Evolutionary conservation across 2,329 filamentous ascomycete genomes (phyloP).

Genomic region (Tetracladium maxilliforme): DNA sequence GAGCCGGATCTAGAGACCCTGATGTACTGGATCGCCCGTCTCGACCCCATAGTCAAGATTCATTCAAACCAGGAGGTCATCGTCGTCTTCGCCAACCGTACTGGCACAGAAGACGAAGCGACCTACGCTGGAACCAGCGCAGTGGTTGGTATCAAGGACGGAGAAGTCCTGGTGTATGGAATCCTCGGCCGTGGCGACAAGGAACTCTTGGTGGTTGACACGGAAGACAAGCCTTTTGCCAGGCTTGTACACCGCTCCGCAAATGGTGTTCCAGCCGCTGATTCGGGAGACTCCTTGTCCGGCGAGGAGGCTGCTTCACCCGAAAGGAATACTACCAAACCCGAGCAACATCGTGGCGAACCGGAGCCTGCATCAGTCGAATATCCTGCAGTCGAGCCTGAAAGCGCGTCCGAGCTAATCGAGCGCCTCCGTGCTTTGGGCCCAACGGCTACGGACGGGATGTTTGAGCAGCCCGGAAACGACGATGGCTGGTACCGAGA

Average conservation of each 20-base stretch:
- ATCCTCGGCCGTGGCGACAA: slow-evolving; percentile 57
- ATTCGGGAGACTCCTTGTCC: no score
- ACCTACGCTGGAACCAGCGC: slow-evolving; percentile 63
- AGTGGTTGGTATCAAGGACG: slow-evolving; percentile 49
- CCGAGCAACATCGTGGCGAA: no score
- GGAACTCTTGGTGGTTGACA: slow-evolving; percentile 54
- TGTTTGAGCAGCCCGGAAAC: no score
- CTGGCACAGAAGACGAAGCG: slow-evolving; percentile 48
- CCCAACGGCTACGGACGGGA: no score
- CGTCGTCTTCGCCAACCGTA: slow-evolving; percentile 57
- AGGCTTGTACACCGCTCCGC: slow-evolving; percentile 24
- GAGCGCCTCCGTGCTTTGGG: no score
- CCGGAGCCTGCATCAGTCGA: no score
- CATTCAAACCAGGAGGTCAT: slow-evolving; percentile 43
- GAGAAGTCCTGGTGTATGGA: slow-evolving; percentile 54
- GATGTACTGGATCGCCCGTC: slow-evolving; percentile 58
- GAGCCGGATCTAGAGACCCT: slow-evolving; percentile 61
- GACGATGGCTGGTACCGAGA: no score
- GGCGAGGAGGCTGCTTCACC: no score
- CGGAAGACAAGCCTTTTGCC: slow-evolving; percentile 26
- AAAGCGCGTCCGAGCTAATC: no score
- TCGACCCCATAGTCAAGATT: slow-evolving; percentile 47
- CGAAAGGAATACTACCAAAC: no score
- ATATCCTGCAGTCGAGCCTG: no score
- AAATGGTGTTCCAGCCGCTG: no score